Evolutionary conservation across 805 yeast genomes (phyloP).

Genomic region (Candida dajiaensis): DNA sequence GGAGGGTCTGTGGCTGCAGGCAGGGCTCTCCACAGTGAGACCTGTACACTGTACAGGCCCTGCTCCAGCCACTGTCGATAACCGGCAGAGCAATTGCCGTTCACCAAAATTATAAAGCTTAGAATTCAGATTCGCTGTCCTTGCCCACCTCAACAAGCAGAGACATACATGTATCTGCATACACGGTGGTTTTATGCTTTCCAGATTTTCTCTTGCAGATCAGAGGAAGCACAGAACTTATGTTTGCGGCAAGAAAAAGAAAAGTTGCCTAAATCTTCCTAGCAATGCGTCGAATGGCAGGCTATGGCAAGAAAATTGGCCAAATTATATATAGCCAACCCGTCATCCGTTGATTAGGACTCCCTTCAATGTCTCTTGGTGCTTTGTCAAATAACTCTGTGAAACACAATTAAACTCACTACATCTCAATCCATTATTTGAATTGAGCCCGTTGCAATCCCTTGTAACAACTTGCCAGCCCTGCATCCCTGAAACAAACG

Average conservation of each 20-base stretch:
- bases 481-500: not conserved
- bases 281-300: not conserved
- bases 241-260: not conserved
- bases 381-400: not conserved
- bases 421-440: not conserved
- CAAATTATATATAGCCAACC: not conserved
- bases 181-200: not conserved
- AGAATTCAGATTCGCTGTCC: not conserved
- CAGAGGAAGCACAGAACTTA: slow-evolving; percentile 2
- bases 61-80: no score
- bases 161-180: not conserved
- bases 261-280: not conserved
- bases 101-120: not conserved
- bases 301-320: not conserved
- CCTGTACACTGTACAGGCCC: no score
- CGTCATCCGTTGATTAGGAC: not conserved
- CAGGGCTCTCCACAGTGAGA: no score
- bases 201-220: slow-evolving; percentile 11
- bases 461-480: no score
- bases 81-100: not conserved
- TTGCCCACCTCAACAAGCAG: not conserved
- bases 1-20: not conserved
- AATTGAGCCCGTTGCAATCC: not conserved
- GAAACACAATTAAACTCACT: no score
- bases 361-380: not conserved